phyloP scores from a whole-genome alignment of 176 grass and related monocot species.

The Urochloa ruziziensis region DNA sequence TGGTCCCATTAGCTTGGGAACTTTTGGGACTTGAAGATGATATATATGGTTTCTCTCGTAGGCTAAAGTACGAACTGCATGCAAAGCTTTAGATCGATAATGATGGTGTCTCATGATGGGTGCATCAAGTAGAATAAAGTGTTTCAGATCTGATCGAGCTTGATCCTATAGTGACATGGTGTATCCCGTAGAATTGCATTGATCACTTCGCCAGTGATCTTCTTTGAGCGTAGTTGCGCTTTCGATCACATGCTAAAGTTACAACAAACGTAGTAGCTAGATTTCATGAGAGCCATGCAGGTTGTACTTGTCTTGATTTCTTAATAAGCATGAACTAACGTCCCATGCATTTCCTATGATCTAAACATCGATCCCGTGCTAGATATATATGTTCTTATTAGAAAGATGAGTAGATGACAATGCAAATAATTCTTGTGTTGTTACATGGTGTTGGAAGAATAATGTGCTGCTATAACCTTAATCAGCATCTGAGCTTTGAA shows the following conservation, averaged over 20 bases:
- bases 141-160: slow-evolving; percentile 31
- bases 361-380: no score
- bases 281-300: slow-evolving; percentile 27
- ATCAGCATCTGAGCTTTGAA: not conserved
- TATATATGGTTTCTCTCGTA: slow-evolving; percentile 14
- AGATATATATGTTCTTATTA: not conserved
- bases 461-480: not conserved
- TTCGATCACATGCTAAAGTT: slow-evolving; percentile 55
- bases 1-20: not conserved
- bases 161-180: slow-evolving; percentile 38
- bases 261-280: not conserved
- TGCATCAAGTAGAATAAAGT: slow-evolving; percentile 30
- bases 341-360: not conserved
- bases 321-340: not conserved
- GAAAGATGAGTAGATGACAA: no score
- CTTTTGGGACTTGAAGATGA: slow-evolving; percentile 24
- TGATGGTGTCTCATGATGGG: slow-evolving; percentile 35
- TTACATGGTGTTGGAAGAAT: not conserved
- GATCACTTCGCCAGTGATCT: slow-evolving; percentile 10
- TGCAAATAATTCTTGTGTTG: not conserved
- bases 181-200: not conserved
- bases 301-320: slow-evolving; percentile 37
- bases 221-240: slow-evolving; percentile 12
- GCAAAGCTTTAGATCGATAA: slow-evolving; percentile 7
- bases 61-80: slow-evolving; percentile 28